Conservation (phyloP, 2,329 filamentous ascomycete genomes). For the Aureobasidium melanogenum region DNA sequence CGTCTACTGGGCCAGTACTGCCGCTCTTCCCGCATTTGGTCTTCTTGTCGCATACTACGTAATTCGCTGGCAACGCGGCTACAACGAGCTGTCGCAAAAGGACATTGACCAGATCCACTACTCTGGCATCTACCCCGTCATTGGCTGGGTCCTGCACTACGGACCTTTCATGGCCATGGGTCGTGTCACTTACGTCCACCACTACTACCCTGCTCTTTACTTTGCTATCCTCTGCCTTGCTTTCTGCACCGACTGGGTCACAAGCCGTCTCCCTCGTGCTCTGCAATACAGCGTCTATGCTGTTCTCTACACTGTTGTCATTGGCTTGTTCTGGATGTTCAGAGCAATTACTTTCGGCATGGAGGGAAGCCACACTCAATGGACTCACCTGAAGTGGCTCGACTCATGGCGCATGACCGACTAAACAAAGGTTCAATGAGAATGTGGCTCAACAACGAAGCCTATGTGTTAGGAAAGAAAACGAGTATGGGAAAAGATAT, state of each 20-base stretch:
- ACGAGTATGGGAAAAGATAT: background rate
- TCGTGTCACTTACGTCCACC: slow-evolving; percentile 96
- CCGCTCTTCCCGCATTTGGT: slow-evolving; percentile 63
- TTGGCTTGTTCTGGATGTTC: slow-evolving; percentile 83
- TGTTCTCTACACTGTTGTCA: slow-evolving; percentile 61
- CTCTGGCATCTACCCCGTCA: slow-evolving; percentile 77
- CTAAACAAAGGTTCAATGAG: background rate
- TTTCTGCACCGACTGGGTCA: slow-evolving; percentile 80
- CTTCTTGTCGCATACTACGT: slow-evolving; percentile 74
- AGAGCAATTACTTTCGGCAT: slow-evolving; percentile 95
- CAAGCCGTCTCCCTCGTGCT: slow-evolving; percentile 55
- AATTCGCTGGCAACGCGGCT: slow-evolving; percentile 93
- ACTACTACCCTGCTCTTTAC: slow-evolving; percentile 97
- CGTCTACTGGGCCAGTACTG: slow-evolving; percentile 91
- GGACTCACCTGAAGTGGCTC: slow-evolving; percentile 91
- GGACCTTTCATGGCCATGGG: slow-evolving; percentile 95
- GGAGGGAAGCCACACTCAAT: slow-evolving; percentile 74
- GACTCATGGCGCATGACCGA: slow-evolving; percentile 77
- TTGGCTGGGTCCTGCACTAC: slow-evolving; percentile 96
- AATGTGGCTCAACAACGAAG: background rate
- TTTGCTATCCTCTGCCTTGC: slow-evolving; percentile 87
- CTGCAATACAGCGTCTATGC: slow-evolving; percentile 64
- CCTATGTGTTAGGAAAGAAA: background rate
- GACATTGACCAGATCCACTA: slow-evolving; percentile 96
- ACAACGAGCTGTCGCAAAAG: slow-evolving; percentile 64